A percentile compares a stretch with the other conserved stretches of the same genome.
Conservation (phyloP, 1,284 basidiomycete species). For the Porodaedalea pini region DNA sequence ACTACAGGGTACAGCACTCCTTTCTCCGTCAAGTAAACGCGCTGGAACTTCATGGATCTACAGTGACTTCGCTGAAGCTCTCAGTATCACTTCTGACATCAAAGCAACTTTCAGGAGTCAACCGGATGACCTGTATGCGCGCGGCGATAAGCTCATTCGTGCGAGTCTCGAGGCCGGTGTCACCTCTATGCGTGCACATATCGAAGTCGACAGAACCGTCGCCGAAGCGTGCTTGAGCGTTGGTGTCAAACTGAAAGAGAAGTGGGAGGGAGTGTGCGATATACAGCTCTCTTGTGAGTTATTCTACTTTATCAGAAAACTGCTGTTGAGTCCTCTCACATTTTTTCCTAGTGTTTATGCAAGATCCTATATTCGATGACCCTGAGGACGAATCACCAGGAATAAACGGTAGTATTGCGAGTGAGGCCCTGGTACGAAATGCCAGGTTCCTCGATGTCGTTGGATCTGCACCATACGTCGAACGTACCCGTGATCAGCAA, state of each 20-base stretch:
- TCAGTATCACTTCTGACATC: conserved; percentile 46
- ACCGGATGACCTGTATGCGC: conserved; percentile 43
- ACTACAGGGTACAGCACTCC: conserved; percentile 41
- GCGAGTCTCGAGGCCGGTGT: conserved; percentile 58
- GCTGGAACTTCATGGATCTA: background rate
- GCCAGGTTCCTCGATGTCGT: conserved; percentile 41
- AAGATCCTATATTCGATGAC: conserved; percentile 51
- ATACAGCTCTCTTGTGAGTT: conserved; percentile 52
- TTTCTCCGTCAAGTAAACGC: background rate
- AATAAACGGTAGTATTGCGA: conserved; percentile 43
- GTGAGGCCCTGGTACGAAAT: conserved; percentile 30
- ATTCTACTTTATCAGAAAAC: background rate
- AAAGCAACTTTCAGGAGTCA: conserved; percentile 46
- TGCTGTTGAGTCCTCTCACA: background rate
- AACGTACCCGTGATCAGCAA: conserved; percentile 44
- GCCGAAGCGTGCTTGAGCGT: conserved; percentile 47
- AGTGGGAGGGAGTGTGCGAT: conserved; percentile 45
- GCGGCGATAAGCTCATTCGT: conserved; percentile 50
- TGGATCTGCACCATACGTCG: conserved; percentile 64
- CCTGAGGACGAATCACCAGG: conserved; percentile 35
- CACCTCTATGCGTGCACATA: conserved; percentile 61
- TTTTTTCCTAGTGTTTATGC: conserved; percentile 52
- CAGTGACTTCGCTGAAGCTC: conserved; percentile 56
- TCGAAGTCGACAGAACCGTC: conserved; percentile 58
- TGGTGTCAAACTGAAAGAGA: conserved; percentile 44